Base-by-base conservation (phyloP, 176 grass and related monocot genomes). In the Carex myosuroides region DNA sequence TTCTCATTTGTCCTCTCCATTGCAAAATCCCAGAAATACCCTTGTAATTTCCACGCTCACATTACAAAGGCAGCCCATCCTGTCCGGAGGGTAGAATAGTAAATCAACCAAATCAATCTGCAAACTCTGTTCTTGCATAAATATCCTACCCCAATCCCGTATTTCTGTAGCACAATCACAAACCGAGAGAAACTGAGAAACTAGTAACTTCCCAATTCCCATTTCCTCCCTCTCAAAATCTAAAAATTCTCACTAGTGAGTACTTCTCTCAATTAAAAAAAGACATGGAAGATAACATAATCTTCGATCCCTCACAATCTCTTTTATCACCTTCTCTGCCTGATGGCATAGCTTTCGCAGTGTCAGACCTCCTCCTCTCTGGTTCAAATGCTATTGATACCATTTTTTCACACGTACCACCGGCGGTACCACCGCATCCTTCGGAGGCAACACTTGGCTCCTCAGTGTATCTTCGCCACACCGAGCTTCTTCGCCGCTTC, bases 391-490 rank as follows among this genome's bases (percentile, higher is more conserved):
- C 91, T 2, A 71, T 99, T 39, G 93, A 99, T 90, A 89, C 91
- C 18, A 82, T 99, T 64, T 99, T 99, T 82, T 88, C 90, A 21
- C 91, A 99, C 37, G 89, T 92, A 13, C 89, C 89, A 0, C 60
- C 80, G 0, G 42, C 80, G 0, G 18, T 67, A 83, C 91, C 89
- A 46, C 85, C 82, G 0, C 64, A 88, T 0, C 64, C 87, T 32
- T 83, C 86, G 16, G 90, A 89, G 55, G 81, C 88, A 61, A 83
- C 87, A 52, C 93, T 99, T 58, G 96, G 93, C 66, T 99, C 96
- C 85, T 87, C 86, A 48, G 93, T 95, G 57, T 99, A 99, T 87
- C 90, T 90, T 85, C 92, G 85, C 24, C 96, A 95, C 79, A 88
- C 88, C 50, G 96, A 99, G 87, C 91, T 99, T 35, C 93, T 99